Conservation (phyloP, 1,284 basidiomycete genomes). For the Pisolithus thermaeus region DNA sequence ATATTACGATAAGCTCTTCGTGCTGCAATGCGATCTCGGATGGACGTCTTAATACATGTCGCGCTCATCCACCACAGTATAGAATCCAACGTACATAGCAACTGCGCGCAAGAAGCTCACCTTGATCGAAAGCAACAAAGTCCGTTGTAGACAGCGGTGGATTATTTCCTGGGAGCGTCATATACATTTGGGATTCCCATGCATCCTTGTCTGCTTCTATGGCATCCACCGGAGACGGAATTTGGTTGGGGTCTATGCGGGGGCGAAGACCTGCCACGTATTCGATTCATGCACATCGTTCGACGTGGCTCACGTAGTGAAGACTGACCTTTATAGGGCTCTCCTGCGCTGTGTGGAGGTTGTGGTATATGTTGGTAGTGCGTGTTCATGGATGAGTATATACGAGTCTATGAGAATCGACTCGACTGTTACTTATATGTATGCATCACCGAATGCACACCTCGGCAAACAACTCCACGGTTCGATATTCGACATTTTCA, state of each 20-base stretch:
- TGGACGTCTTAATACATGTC: background rate
- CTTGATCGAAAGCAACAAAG: constrained; percentile 89
- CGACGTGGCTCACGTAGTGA: background rate
- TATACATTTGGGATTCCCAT: constrained; percentile 77
- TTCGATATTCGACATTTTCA: no score
- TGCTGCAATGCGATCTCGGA: background rate
- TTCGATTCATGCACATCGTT: constrained; percentile 4
- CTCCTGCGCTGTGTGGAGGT: constrained; percentile 77
- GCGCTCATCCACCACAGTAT: background rate
- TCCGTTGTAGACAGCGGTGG: constrained; percentile 86
- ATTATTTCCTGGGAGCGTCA: constrained; percentile 71
- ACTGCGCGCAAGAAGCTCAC: constrained; percentile 32
- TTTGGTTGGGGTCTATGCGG: constrained; percentile 85
- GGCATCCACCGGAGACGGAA: constrained; percentile 86
- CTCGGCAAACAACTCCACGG: no score
- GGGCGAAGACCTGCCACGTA: constrained; percentile 58
- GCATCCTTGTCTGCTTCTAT: constrained; percentile 80
- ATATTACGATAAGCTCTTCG: background rate
- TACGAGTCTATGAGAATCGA: background rate
- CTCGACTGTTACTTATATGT: no score
- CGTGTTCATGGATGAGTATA: constrained; percentile 13
- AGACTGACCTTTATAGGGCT: constrained; percentile 51
- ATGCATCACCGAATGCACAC: background rate
- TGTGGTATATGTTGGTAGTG: constrained; percentile 47
- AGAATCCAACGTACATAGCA: background rate